Conservation (phyloP, 768 basidiomycete species). For the Mycena albidolilacea region DNA sequence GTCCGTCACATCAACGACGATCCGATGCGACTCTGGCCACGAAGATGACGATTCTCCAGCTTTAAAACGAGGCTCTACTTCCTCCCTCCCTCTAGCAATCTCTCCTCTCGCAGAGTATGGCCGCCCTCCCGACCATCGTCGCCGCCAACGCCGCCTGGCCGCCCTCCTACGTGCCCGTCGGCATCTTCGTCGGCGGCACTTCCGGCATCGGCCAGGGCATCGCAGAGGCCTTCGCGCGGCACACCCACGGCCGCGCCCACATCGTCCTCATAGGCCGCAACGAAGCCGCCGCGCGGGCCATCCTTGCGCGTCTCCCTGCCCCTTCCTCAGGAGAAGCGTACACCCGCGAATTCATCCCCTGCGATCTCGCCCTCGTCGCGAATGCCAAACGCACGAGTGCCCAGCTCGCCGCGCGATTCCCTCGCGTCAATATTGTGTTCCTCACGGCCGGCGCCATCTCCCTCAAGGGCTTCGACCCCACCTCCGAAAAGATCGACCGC, state of each 20-base stretch:
- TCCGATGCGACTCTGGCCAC: no score
- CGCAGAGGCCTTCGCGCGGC: conserved; percentile 19
- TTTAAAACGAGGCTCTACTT: no score
- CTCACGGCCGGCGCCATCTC: conserved; percentile 48
- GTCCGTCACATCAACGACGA: no score
- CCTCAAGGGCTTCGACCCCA: conserved; percentile 49
- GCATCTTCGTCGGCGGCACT: conserved; percentile 29
- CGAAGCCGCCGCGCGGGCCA: conserved; percentile 6
- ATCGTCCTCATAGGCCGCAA: conserved; percentile 32
- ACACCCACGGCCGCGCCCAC: conserved; percentile 25
- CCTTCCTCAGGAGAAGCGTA: background rate
- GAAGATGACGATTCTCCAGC: no score
- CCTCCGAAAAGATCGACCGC: conserved; percentile 52
- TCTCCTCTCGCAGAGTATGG: background rate
- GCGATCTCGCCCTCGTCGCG: conserved; percentile 20
- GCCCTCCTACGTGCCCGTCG: conserved; percentile 22
- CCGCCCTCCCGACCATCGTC: background rate
- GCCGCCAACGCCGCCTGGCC: conserved; percentile 25
- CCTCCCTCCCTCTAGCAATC: no score
- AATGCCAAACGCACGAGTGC: conserved; percentile 25
- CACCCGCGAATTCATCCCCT: conserved; percentile 22
- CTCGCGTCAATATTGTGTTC: conserved; percentile 53
- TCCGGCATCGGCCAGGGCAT: conserved; percentile 48
- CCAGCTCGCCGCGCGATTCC: conserved; percentile 43
- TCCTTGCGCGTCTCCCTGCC: conserved; percentile 10